A percentile compares a stretch with the other conserved stretches of the same genome.
Conservation (phyloP, 495 filamentous ascomycete genomes). For the Xylona heveae region DNA sequence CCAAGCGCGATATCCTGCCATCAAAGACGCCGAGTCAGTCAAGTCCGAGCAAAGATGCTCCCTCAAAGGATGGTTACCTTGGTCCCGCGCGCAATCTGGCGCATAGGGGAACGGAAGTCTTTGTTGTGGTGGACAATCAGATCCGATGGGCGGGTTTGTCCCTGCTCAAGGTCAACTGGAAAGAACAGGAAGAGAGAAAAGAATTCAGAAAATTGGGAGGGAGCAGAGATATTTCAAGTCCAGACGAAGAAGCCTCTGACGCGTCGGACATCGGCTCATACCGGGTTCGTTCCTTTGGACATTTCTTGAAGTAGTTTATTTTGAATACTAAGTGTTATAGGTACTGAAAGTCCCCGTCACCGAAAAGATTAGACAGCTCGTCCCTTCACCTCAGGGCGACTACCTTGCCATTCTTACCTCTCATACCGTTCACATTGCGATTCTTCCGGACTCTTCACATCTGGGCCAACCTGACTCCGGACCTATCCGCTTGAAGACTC, state of each 20-base stretch:
- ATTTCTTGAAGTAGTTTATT: not conserved
- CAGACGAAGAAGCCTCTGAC: not conserved
- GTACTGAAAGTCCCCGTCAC: slow-evolving; percentile 48
- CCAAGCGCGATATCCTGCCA: slow-evolving; percentile 15
- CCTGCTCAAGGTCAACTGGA: slow-evolving; percentile 51
- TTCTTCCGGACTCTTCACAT: slow-evolving; percentile 55
- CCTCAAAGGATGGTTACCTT: slow-evolving; percentile 14
- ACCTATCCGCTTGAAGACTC: slow-evolving; percentile 56
- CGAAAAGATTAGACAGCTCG: slow-evolving; percentile 56
- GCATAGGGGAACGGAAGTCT: slow-evolving; percentile 54
- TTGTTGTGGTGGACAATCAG: slow-evolving; percentile 64
- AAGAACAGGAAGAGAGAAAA: slow-evolving; percentile 15
- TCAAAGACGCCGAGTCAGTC: slow-evolving; percentile 10
- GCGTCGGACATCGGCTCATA: slow-evolving; percentile 1
- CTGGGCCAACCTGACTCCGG: slow-evolving; percentile 38
- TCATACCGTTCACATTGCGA: slow-evolving; percentile 63
- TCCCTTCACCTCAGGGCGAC: slow-evolving; percentile 58
- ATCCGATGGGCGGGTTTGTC: slow-evolving; percentile 70
- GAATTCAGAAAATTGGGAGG: slow-evolving; percentile 2
- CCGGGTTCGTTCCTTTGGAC: not conserved
- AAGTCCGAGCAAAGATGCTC: slow-evolving; percentile 5
- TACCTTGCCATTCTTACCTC: slow-evolving; percentile 66
- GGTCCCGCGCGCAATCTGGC: slow-evolving; percentile 51
- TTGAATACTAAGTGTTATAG: slow-evolving; percentile 18
- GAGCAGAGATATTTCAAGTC: slow-evolving; percentile 2